A percentile compares a stretch with the other conserved stretches of the same genome.
Conservation (phyloP, 139 green algal genomes). For the Bryopsis sp. region DNA sequence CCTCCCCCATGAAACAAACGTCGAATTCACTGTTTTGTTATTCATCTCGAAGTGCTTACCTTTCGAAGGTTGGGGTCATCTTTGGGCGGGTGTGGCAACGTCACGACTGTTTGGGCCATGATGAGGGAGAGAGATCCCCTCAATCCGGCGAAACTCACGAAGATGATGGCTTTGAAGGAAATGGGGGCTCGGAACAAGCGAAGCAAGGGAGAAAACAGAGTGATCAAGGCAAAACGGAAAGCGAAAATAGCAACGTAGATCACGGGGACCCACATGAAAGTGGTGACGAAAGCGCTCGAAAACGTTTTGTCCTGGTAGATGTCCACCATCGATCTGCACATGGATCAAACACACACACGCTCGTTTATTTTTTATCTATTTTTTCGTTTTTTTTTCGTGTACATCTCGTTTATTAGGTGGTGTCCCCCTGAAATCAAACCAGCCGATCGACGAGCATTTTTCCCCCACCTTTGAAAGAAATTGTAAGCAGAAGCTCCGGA, state of each 20-base stretch:
- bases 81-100: not conserved
- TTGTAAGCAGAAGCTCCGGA: slow-evolving; percentile 61
- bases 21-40: no score
- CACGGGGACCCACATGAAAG: slow-evolving; percentile 27
- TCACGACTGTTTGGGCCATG: slow-evolving; percentile 54
- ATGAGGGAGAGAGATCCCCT: slow-evolving; percentile 75
- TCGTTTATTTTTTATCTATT: no score
- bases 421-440: no score
- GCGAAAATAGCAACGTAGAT: slow-evolving; percentile 43
- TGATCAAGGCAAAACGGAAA: slow-evolving; percentile 34
- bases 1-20: no score
- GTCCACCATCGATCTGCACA: no score
- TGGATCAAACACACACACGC: no score
- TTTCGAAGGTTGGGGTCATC: no score
- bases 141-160: slow-evolving; percentile 31
- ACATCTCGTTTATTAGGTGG: no score
- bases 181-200: not conserved
- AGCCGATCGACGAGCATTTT: no score
- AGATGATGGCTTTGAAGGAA: not conserved
- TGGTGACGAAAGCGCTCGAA: not conserved
- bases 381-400: no score
- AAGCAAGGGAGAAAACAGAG: slow-evolving; percentile 25
- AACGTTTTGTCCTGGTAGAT: no score
- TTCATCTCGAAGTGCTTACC: no score
- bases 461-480: slow-evolving; percentile 54